Evolutionary conservation across 768 basidiomycete species (phyloP), one percentile per base, ranked within the genome.

Genomic region (Clavulina sp.): DNA sequence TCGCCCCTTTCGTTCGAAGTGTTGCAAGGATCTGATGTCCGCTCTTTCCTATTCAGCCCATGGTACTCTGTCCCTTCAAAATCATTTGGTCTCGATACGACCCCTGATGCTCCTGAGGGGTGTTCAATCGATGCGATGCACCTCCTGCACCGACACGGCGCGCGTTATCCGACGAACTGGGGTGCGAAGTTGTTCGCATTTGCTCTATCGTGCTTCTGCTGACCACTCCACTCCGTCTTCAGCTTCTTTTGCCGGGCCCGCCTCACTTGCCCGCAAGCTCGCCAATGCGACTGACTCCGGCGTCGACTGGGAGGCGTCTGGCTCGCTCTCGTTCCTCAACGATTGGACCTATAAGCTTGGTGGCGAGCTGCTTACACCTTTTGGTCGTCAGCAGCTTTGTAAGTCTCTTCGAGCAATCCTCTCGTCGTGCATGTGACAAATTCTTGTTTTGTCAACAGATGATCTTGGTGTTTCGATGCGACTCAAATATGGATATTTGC

Each of bases 111-210:
- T 1, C 86, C 86, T 3, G 70, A 77, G 24, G 76, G 70, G 3
- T 89, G 86, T 60, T 66, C 69, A 7, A 64, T 88, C 33, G 83
- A 78, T 32, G 84, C 80, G 2, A 63, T 88, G 55, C 84, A 88
- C 63, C 65, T 88, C 54, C 63, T 89, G 60, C 85, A 88, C 62
- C 70, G 86, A 29, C 86, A 89, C 61, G 87, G 86, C 21, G 84
- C 85, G 1, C 70, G 82, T 29, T 73, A 73, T 57, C 72, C 70
- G 1, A 66, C 65, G 46, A 55, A 18, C 33, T 54, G 54, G 46
- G 43, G 55, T 51, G 48, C 34, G 52, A 49, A 23, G 13, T 1
- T 46, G 43, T 9, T n/a, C 13, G 13, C 43, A 38, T 41, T 50
- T 23, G 26, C 16, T 26, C 9, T 49, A 33, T 49, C 6, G 13